Evolutionary conservation across 345 rosid species (phyloP).

Genomic region (Brassica nigra): DNA sequence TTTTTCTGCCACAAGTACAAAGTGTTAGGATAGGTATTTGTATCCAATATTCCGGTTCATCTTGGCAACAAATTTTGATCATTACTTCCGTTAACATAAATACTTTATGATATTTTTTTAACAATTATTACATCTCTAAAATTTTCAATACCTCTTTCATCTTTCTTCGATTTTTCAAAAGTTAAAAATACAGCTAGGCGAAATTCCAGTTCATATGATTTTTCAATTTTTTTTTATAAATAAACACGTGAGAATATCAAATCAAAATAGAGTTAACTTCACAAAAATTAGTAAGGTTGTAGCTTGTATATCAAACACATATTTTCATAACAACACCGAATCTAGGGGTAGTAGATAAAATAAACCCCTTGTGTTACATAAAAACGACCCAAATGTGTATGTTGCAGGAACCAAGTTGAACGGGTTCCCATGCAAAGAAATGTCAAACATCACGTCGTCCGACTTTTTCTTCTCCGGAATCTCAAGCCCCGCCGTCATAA

Average conservation of each 20-base stretch:
- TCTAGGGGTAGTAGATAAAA: neutral
- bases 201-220: neutral
- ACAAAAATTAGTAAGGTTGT: neutral
- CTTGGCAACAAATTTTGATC: neutral
- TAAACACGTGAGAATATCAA: neutral
- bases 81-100: neutral
- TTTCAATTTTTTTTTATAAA: neutral
- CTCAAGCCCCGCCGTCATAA: conserved; percentile 50
- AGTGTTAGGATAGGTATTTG: neutral
- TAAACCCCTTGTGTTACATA: neutral
- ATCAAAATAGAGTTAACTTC: neutral
- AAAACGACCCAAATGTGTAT: conserved; percentile 7
- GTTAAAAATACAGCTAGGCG: neutral
- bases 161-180: neutral
- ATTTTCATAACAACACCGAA: neutral
- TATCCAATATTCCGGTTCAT: neutral
- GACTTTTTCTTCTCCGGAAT: conserved; percentile 66
- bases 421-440: conserved; percentile 63
- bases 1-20: neutral
- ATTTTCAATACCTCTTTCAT: neutral
- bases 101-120: neutral
- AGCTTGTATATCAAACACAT: neutral
- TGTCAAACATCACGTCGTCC: conserved; percentile 48
- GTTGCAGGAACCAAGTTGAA: conserved; percentile 53
- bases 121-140: neutral